Evolutionary conservation across 495 filamentous ascomycete species (phyloP).

Genomic region (Penicillium fimorum): DNA sequence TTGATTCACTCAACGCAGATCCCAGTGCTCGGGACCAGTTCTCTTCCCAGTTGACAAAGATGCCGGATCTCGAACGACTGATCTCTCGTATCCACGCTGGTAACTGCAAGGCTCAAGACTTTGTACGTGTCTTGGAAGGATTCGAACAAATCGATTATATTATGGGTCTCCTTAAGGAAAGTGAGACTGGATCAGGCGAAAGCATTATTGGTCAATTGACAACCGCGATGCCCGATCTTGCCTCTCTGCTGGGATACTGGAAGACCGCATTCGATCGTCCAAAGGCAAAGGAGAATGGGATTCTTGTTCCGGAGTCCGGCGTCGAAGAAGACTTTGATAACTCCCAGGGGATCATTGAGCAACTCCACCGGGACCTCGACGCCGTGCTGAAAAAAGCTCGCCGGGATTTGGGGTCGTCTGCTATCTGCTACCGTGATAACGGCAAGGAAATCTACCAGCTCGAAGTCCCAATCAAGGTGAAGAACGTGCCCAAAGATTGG

Average conservation of each 20-base stretch:
- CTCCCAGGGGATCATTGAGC: conserved; percentile 73
- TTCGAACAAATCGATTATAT: conserved; percentile 97
- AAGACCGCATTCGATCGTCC: conserved; percentile 86
- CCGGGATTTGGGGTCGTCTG: conserved; percentile 60
- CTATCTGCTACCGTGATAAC: conserved; percentile 81
- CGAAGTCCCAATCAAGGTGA: conserved; percentile 83
- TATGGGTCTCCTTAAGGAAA: conserved; percentile 69
- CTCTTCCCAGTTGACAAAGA: conserved; percentile 76
- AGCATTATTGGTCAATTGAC: conserved; percentile 84
- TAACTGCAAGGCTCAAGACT: conserved; percentile 82
- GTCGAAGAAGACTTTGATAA: conserved; percentile 91
- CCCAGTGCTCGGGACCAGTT: conserved; percentile 75
- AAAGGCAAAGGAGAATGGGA: conserved; percentile 70
- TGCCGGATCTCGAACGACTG: conserved; percentile 92
- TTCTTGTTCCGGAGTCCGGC: conserved; percentile 83
- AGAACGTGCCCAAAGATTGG: conserved; percentile 80
- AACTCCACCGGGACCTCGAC: conserved; percentile 69
- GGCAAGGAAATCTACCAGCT: conserved; percentile 98
- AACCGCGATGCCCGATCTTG: conserved; percentile 78
- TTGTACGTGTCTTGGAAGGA: conserved; percentile 89
- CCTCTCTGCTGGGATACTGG: conserved; percentile 74
- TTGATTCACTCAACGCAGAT: conserved; percentile 88
- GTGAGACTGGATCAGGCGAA: conserved; percentile 52
- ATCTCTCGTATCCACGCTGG: conserved; percentile 95
- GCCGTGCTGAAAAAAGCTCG: conserved; percentile 67